Percentiles rank a stretch among this genome's conserved stretches.
These are phyloP conservation scores for Eremothecium sinecaudum DNA, from an alignment of 1,139 yeast genomes.

Conservation along the genomic window DNA sequence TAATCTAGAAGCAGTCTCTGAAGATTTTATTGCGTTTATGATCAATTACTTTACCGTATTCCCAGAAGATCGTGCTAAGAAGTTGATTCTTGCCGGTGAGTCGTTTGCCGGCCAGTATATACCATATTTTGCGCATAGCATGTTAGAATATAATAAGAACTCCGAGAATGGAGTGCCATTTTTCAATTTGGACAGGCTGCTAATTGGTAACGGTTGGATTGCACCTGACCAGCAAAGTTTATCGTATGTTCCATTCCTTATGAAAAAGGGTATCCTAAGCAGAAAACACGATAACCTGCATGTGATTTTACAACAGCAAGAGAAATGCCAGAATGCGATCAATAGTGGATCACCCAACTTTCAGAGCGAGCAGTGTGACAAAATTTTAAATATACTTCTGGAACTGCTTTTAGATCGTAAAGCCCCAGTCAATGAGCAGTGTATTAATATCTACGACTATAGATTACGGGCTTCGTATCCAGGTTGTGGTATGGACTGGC, in stretches of 20 bases:
- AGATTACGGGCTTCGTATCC: constrained; percentile 66
- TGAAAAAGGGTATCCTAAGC: constrained; percentile 49
- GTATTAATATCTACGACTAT: constrained; percentile 78
- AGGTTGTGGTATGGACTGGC: constrained; percentile 93
- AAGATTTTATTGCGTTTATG: constrained; percentile 57
- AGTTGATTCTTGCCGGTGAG: constrained; percentile 81
- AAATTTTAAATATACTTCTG: constrained; percentile 38
- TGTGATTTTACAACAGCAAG: constrained; percentile 42
- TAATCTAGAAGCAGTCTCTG: constrained; percentile 51
- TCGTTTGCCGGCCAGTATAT: constrained; percentile 96
- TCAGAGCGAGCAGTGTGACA: constrained; percentile 41
- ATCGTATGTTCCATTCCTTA: constrained; percentile 66
- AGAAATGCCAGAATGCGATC: constrained; percentile 50
- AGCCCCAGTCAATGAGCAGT: constrained; percentile 36
- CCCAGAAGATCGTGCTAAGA: constrained; percentile 60
- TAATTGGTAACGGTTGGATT: constrained; percentile 96
- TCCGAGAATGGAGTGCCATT: constrained; percentile 11
- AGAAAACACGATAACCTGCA: constrained; percentile 35
- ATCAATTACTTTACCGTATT: constrained; percentile 58
- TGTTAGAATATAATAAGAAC: constrained; percentile 42
- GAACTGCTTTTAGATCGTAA: constrained; percentile 31
- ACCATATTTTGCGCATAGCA: constrained; percentile 70
- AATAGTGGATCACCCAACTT: constrained; percentile 28
- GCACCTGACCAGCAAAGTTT: constrained; percentile 79
- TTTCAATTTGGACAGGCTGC: constrained; percentile 51